These are phyloP conservation scores for Boletus sp. DNA, from an alignment of 768 basidiomycete genomes.

Conservation along the genomic window DNA sequence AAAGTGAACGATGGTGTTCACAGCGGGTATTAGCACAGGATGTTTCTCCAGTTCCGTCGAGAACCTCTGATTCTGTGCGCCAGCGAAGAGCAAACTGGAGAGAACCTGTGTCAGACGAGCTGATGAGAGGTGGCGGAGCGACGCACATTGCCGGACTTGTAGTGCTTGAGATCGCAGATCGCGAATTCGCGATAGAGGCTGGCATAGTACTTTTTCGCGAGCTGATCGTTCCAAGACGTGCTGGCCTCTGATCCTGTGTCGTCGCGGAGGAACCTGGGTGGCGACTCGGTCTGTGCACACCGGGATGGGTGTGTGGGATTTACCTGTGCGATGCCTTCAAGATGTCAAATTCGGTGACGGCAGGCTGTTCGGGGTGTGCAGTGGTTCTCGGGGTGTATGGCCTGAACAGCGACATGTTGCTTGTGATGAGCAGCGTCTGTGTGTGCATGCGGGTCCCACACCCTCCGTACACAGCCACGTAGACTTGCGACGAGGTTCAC, in stretches of 20 bases:
- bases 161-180: conserved; percentile 92
- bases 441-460: neutral
- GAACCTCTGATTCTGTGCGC: conserved; percentile 89
- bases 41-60: conserved; percentile 79
- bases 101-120: neutral
- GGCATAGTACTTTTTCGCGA: conserved; percentile 86
- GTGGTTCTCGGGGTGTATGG: conserved; percentile 13
- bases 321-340: conserved; percentile 71
- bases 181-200: conserved; percentile 91
- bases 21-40: conserved; percentile 92
- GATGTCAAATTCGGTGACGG: conserved; percentile 65
- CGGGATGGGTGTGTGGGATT: neutral
- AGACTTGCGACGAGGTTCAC: no score
- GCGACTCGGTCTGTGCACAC: neutral
- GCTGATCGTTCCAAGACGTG: conserved; percentile 70
- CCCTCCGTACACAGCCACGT: no score
- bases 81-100: conserved; percentile 84
- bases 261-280: conserved; percentile 70
- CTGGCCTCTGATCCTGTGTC: conserved; percentile 24
- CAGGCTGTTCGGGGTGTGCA: neutral
- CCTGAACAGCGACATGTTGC: conserved; percentile 11
- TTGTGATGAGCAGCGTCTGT: neutral
- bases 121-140: neutral
- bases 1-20: conserved; percentile 46
- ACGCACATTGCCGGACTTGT: conserved; percentile 84